Evolutionary conservation across 2,329 filamentous ascomycete species (phyloP), one percentile per base, ranked within the genome.

Genomic region (Achaetomium macrosporum): DNA sequence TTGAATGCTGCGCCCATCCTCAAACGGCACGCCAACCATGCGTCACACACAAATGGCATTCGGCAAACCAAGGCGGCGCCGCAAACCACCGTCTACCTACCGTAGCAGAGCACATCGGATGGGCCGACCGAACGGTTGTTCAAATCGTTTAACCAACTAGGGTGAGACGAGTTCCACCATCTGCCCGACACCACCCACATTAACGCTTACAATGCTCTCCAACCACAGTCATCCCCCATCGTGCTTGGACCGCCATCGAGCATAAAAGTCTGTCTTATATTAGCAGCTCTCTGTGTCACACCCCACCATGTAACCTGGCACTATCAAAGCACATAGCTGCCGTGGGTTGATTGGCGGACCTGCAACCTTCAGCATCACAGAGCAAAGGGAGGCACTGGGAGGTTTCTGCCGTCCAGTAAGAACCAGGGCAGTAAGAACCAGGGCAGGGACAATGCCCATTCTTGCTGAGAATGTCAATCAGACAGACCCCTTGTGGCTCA

Each of bases 391-490:
- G n/a, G n/a, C n/a, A n/a, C n/a, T n/a, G n/a, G n/a, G n/a, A n/a
- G n/a, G n/a, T n/a, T n/a, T n/a, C n/a, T n/a, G n/a, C n/a, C n/a
- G n/a, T n/a, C n/a, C n/a, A n/a, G 8, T 37, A n/a, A 37, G 8
- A 5, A 12, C 30, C 30, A 35, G 42, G 41, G 40, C 33, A 53
- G 25, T 25, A 25, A 35, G 33, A 35, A 35, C 33, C 10, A 35
- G 33, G 15, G 11, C 10, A 35, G 33, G 15, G 11, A 12, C 33
- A 11, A 12, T 35, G 33, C 17, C 37, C 1, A 31, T 42, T 30
- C 41, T 36, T 42, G 35, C 36, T 42, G 44, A 43, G 50, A 44
- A 40, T 7, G 45, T 39, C 50, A 47, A 53, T 44, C 44, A 53
- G 33, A 53, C 45, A 53, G 33, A 53, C 45, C 29, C 35, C 33